Evolutionary conservation across 208 protist genomes (phyloP).

Genomic region (Lotmaria passim): DNA sequence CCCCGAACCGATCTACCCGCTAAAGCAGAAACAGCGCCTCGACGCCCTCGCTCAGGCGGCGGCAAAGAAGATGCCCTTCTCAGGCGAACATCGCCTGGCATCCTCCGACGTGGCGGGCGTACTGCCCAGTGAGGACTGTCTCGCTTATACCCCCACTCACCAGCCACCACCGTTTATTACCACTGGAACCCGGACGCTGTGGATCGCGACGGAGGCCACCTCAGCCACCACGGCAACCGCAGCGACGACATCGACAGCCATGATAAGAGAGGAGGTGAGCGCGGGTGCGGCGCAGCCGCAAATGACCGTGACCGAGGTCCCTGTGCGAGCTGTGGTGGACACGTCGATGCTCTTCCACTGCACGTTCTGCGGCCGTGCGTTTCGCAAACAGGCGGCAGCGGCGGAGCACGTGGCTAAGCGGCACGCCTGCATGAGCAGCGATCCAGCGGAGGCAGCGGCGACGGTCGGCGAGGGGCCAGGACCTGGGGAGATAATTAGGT

Average conservation of each 20-base stretch:
- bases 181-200: conserved; percentile 47
- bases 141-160: conserved; percentile 59
- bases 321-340: conserved; percentile 41
- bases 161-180: conserved; percentile 55
- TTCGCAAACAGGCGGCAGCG: conserved; percentile 39
- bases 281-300: background rate
- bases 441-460: conserved; percentile 12
- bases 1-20: conserved; percentile 47
- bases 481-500: conserved; percentile 53
- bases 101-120: background rate
- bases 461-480: conserved; percentile 53
- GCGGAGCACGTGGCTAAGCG: conserved; percentile 57
- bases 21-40: conserved; percentile 44
- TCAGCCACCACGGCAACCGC: background rate
- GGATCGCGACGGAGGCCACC: background rate
- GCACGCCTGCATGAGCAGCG: conserved; percentile 18
- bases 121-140: background rate
- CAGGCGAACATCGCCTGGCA: background rate
- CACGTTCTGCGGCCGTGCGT: conserved; percentile 62
- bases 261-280: too few relatives aligned
- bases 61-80: conserved; percentile 13
- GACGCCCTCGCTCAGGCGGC: conserved; percentile 32
- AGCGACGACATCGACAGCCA: too few relatives aligned
- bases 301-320: conserved; percentile 11
- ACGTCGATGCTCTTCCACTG: conserved; percentile 62